Base-by-base conservation (phyloP, 2,329 filamentous ascomycete genomes). In the Fusarium citri region DNA sequence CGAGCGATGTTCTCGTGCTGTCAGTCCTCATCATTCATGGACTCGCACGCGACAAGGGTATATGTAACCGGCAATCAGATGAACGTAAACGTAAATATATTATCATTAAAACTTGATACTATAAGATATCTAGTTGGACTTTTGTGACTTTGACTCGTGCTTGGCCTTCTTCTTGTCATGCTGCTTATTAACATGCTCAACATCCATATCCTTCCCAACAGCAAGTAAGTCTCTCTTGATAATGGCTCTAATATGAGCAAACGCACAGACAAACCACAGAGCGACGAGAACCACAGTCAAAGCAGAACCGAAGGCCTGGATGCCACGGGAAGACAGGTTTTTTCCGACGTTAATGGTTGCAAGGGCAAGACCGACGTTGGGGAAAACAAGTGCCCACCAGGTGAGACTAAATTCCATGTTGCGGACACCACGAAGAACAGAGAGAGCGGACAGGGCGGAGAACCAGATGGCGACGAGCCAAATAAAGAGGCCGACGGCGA, bases 391-490 rank as follows among this genome's bases (percentile, higher is more conserved):
- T 1, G 63, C 63, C 63, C 63, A 66, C 61, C 63, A 66, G 0
- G 61, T 25, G 2, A 66, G 31, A 22, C 61, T 61, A 3, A 66
- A 66, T 6, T 61, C 23, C 63, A 66, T 66, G 0, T 23, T 14
- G 5, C 48, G 47, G 5, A 30, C 16, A 1, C 14, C 43, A 3
- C 63, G 63, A 7, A 66, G 55, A 1, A 66, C 55, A 0, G 55
- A 66, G 8, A 66, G 3, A 1, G 30, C 28, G 1, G 63, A 66
- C 1, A 66, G 48, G 1, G 43, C 62, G 0, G 62, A 66, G 26
- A 66, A 66, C 62, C 62, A 66, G 1, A 66, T 66, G 0, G 62
- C 62, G 8, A 66, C 31, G 1, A 66, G 62, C 63, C 63, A 66
- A 14, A 66, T 66, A 8, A 66, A 66, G 18, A 66, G 63, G 0